Percentiles rank a stretch among this genome's conserved stretches.
Evolutionary conservation across 176 grass and related monocot species (phyloP).

Genomic region (Aechmea fasciata): DNA sequence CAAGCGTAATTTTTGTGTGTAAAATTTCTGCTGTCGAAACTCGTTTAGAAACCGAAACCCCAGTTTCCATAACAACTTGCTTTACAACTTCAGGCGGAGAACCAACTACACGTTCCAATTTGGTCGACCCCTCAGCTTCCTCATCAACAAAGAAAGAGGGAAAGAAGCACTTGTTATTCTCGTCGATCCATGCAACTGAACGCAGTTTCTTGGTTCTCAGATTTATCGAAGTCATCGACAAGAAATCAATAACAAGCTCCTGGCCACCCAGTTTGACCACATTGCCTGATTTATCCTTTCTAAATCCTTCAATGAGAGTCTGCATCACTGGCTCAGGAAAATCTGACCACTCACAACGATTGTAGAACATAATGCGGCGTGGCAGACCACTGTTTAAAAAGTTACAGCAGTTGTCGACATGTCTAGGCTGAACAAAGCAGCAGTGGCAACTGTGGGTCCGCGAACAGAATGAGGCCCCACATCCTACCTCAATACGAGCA

Average conservation of each 20-base stretch:
- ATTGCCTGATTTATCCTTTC: conserved; percentile 37
- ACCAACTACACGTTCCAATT: conserved; percentile 21
- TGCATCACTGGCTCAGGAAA: conserved; percentile 49
- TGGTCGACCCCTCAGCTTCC: conserved; percentile 13
- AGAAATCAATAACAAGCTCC: conserved; percentile 51
- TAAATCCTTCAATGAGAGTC: conserved; percentile 49
- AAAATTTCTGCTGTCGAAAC: conserved; percentile 38
- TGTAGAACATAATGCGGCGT: conserved; percentile 52
- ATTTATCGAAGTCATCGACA: conserved; percentile 59
- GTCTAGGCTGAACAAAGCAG: conserved; percentile 51
- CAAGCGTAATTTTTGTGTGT: conserved; percentile 47
- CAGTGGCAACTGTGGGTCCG: conserved; percentile 38
- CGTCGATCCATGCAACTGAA: conserved; percentile 68
- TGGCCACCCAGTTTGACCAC: conserved; percentile 37
- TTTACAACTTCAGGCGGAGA: conserved; percentile 50
- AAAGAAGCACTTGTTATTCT: conserved; percentile 44
- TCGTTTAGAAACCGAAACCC: conserved; percentile 22
- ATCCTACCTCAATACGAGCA: conserved; percentile 20
- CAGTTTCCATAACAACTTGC: conserved; percentile 50
- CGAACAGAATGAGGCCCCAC: conserved; percentile 30
- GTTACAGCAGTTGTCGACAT: conserved; percentile 58
- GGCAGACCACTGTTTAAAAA: conserved; percentile 55
- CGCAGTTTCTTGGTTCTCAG: conserved; percentile 42
- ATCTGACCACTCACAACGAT: conserved; percentile 38
- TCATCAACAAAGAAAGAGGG: conserved; percentile 54